A percentile compares a stretch with the other conserved stretches of the same genome.
These are phyloP conservation scores for Trichoderma erinaceum DNA, from an alignment of 495 filamentous ascomycete genomes.

Conservation along the genomic window DNA sequence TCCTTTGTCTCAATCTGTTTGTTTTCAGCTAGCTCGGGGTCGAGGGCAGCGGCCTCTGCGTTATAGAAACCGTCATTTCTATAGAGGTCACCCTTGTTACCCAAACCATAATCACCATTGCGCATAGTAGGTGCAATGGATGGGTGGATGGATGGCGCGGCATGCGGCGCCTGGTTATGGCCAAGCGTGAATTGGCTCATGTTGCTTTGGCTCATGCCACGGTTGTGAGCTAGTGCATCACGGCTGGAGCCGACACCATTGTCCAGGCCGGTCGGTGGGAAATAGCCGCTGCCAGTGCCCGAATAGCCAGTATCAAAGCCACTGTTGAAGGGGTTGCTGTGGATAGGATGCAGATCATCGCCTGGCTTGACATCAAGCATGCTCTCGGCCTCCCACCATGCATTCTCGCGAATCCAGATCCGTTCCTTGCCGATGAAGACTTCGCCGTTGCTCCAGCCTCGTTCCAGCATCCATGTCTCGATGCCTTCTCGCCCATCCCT, in stretches of 20 bases:
- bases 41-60: slow-evolving; percentile 49
- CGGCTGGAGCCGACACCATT: slow-evolving; percentile 58
- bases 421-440: slow-evolving; percentile 84
- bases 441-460: slow-evolving; percentile 97
- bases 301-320: slow-evolving; percentile 61
- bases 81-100: slow-evolving; percentile 73
- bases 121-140: slow-evolving; percentile 69
- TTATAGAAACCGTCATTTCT: slow-evolving; percentile 68
- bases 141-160: slow-evolving; percentile 64
- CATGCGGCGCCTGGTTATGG: slow-evolving; percentile 31
- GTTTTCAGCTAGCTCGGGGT: slow-evolving; percentile 68
- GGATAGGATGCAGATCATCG: slow-evolving; percentile 34
- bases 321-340: slow-evolving; percentile 44
- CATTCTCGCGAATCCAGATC: slow-evolving; percentile 88
- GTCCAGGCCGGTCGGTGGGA: slow-evolving; percentile 55
- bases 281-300: slow-evolving; percentile 60
- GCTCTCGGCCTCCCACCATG: slow-evolving; percentile 97
- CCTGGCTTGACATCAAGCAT: slow-evolving; percentile 87
- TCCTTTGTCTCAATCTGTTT: slow-evolving; percentile 69
- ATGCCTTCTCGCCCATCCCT: slow-evolving; percentile 87
- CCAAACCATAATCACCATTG: slow-evolving; percentile 85
- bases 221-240: slow-evolving; percentile 62
- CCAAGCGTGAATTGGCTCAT: slow-evolving; percentile 51
- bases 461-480: slow-evolving; percentile 89
- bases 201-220: slow-evolving; percentile 51